Base-by-base conservation (phyloP, 1,139 yeast genomes). In the Scheffersomyces quercinus region DNA sequence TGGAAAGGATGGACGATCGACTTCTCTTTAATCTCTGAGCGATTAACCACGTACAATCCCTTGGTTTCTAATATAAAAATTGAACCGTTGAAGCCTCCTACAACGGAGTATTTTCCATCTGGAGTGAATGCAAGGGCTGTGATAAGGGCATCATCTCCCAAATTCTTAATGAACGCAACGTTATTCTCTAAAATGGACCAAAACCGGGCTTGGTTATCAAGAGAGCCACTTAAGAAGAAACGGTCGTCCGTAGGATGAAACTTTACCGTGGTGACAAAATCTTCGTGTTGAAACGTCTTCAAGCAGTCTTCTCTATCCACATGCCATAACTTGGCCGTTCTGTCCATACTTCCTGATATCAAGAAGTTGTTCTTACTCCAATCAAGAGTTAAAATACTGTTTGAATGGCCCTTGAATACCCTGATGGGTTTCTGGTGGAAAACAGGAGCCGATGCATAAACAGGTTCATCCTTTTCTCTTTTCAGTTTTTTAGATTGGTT, bases 311-410 rank as follows among this genome's bases (percentile, higher is more conserved):
- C 67, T 39, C 91, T 71, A 37, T 87, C 88, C 10, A 85, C 77
- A 61, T 91, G 96, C 97, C 97, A 91, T 38, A 91, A 67, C 48
- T 81, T 78, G 1, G 83, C 96, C 0, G 95, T 85, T 51, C 81
- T 79, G 64, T 91, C 98, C 87, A 88, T 88, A 6, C 96, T 85
- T 3, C 95, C 85, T 0, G 95, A 77, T 1, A 90, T 60, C 29
- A 91, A 62, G 51, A 91, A 91, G 57, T 85, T 85, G 64, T 90
- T 90, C 53, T 85, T 86, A 44, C 95, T 85, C 98, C 98, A 91
- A 55, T 88, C 88, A 35, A 91, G 60, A 9, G 88, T 81, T 30
- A 89, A 65, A 24, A 91, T 75, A 48, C 88, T 86, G 39, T 79
- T 79, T 0, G 78, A 65, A 62, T 91, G 98, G 24, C 89, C 95